Base-by-base conservation (phyloP, 345 rosid species). In the Carallia brachiata region DNA sequence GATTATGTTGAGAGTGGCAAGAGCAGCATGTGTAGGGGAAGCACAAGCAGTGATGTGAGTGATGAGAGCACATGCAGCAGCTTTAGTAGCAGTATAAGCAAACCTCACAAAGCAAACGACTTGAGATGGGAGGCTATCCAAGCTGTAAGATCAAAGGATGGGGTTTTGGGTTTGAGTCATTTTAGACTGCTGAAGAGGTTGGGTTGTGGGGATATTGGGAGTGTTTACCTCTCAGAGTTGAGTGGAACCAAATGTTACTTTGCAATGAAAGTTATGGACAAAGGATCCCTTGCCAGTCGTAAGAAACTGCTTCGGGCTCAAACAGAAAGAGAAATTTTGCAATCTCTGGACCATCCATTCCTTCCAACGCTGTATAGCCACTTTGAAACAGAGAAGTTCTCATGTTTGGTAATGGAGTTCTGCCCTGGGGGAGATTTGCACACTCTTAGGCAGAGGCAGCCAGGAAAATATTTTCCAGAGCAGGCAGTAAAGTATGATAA, bases 181-280 rank as follows among this genome's bases (percentile, higher is more conserved):
- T 92, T 93, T 75, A 87, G 93, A 70, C 83, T 93, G 58, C 87
- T 90, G 19, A 93, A 87, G 86, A 84, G 98, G 80, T 83, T 92
- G 71, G 98, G 98, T 34, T 92, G 92, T 31, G 96, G 98, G 37
- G 98, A 92, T 75, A 92, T 92, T 32, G 98, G 98, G 61, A 92
- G 98, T 74, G 98, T 92, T 50, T 87, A 92, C 78, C 86, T 92
- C 65, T 90, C 96, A 3, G 98, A 90, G 88, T 83, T 92, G 76
- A 87, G 86, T 67, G 98, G 98, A 79, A 92, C 90, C 0, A 90
- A 83, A 73, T 86, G 98, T 78, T 81, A 84, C 77, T 90, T 92
- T 75, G 98, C 96, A 4, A 90, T 88, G 96, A 92, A 92, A 81
- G 98, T 92, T 36, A 92, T 92, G 98, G 98, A 92, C 72, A 90